Evolutionary conservation across 345 rosid species (phyloP).

Genomic region (Anacardium occidentale): DNA sequence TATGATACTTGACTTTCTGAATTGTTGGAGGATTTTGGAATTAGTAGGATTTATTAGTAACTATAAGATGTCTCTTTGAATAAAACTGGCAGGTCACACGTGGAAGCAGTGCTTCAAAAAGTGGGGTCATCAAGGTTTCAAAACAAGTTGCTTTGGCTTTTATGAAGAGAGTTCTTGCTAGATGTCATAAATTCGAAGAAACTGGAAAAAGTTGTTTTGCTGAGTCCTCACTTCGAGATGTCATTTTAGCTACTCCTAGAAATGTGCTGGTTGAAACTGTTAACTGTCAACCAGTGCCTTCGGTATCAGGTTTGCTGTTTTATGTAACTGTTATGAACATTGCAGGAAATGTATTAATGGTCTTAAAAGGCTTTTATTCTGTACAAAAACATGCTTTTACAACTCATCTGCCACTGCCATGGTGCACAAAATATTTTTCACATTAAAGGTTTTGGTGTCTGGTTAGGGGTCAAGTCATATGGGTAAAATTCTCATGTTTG

Average conservation of each 20-base stretch:
- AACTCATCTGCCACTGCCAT: not conserved
- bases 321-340: not conserved
- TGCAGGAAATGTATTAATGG: not conserved
- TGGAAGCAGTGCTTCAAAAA: slow-evolving; percentile 42
- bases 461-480: not conserved
- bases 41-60: slow-evolving; percentile 1
- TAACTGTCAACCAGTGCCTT: slow-evolving; percentile 16
- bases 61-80: slow-evolving; percentile 8
- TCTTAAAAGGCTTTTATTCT: not conserved
- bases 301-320: slow-evolving; percentile 35
- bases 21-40: not conserved
- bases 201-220: slow-evolving; percentile 56
- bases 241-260: slow-evolving; percentile 34
- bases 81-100: slow-evolving; percentile 46
- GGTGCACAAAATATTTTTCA: not conserved
- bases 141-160: slow-evolving; percentile 52
- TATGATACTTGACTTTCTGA: not conserved
- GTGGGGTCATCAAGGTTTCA: slow-evolving; percentile 45
- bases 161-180: slow-evolving; percentile 49
- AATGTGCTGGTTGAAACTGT: slow-evolving; percentile 22
- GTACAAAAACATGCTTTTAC: not conserved
- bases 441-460: not conserved
- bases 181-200: slow-evolving; percentile 53
- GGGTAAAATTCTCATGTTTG: not conserved
- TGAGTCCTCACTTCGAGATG: slow-evolving; percentile 49